phyloP scores from a whole-genome alignment of 306 rosid species.

The Coriaria nepalensis region DNA sequence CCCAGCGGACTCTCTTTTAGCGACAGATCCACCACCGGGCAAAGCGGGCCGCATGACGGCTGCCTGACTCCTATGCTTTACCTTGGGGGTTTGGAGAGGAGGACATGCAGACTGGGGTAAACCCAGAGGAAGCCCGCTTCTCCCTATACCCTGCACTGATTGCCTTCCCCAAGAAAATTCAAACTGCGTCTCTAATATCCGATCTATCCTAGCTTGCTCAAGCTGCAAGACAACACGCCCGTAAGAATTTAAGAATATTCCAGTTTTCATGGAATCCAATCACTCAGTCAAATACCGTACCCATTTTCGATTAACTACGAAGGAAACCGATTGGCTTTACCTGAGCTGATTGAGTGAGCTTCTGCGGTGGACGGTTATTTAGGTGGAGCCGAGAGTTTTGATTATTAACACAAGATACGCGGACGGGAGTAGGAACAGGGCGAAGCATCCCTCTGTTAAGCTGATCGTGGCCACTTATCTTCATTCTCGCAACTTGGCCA shows the following conservation, averaged over 20 bases:
- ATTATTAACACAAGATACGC: constrained; percentile 6
- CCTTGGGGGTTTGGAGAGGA: not conserved
- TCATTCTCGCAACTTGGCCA: constrained; percentile 63
- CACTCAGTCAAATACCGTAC: no score
- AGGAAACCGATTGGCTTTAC: constrained; percentile 3
- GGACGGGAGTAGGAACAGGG: constrained; percentile 11
- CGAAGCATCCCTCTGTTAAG: constrained; percentile 24
- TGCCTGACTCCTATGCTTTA: not conserved
- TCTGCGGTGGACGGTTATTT: no score
- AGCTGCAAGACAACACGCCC: constrained; percentile 1
- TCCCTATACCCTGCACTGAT: not conserved
- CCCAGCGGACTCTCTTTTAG: constrained; percentile 10
- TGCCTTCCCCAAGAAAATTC: not conserved
- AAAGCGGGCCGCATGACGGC: not conserved
- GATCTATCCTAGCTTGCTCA: constrained; percentile 2
- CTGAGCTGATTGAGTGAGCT: constrained; percentile 10
- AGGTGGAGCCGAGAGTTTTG: constrained; percentile 1
- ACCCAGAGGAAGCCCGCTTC: not conserved
- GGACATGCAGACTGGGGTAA: constrained; percentile 3
- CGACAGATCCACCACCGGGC: constrained; percentile 4
- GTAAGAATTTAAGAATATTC: not conserved
- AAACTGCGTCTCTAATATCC: not conserved
- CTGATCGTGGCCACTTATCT: constrained; percentile 23
- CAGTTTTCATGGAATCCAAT: no score
- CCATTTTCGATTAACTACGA: no score